Evolutionary conservation across 768 basidiomycete species (phyloP).

Genomic region (Krasilnikovozyma curviuscula): DNA sequence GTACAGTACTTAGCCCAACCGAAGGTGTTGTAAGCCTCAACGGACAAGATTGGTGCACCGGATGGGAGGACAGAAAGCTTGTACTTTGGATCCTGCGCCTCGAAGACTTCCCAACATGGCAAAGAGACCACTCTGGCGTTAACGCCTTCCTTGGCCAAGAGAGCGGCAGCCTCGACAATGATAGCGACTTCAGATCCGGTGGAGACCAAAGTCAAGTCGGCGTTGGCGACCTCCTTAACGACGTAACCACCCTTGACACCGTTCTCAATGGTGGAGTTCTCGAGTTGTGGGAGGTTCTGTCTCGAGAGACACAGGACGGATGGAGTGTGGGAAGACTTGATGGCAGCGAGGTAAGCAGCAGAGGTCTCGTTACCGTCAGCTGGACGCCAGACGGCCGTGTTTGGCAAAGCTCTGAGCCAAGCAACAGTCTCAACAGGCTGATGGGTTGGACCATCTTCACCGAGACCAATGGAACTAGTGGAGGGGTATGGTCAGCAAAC

Average conservation of each 20-base stretch:
- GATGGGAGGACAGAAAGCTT: slow-evolving; percentile 64
- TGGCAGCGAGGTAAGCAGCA: slow-evolving; percentile 63
- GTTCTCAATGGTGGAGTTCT: slow-evolving; percentile 64
- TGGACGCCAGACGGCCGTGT: slow-evolving; percentile 68
- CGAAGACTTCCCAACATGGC: slow-evolving; percentile 43
- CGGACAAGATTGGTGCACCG: slow-evolving; percentile 70
- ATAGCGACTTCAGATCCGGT: slow-evolving; percentile 77
- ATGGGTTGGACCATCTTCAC: slow-evolving; percentile 90
- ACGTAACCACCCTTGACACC: slow-evolving; percentile 77
- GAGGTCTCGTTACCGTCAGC: slow-evolving; percentile 97
- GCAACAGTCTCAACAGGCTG: slow-evolving; percentile 80
- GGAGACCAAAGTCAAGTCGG: slow-evolving; percentile 75
- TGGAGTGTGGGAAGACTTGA: slow-evolving; percentile 56
- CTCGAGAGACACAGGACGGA: slow-evolving; percentile 52
- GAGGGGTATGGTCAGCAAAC: background rate
- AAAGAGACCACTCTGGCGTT: slow-evolving; percentile 67
- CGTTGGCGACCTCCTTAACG: slow-evolving; percentile 53
- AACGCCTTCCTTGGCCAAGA: slow-evolving; percentile 56
- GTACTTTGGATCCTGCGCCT: slow-evolving; percentile 62
- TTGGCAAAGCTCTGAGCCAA: slow-evolving; percentile 73
- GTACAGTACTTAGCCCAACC: slow-evolving; percentile 83
- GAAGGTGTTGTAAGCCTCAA: slow-evolving; percentile 61
- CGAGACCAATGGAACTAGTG: slow-evolving; percentile 28
- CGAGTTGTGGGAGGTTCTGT: slow-evolving; percentile 84
- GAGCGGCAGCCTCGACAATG: slow-evolving; percentile 64